Base-by-base conservation (phyloP, 2,329 filamentous ascomycete genomes). In the Cytospora mali region DNA sequence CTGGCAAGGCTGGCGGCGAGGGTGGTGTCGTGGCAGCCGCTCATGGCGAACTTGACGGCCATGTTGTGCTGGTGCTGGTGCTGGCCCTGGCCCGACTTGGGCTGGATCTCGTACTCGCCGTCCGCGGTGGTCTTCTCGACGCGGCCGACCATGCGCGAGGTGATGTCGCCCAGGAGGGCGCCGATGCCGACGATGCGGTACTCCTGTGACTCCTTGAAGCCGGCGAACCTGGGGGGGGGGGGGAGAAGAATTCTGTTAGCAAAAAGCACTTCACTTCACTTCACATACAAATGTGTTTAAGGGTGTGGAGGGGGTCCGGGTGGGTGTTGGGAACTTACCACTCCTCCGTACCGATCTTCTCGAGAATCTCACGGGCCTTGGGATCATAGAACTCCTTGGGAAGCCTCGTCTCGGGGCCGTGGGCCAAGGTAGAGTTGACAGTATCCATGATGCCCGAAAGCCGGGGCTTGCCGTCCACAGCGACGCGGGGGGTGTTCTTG, bases 361-460 rank as follows among this genome's bases (percentile, higher is more conserved):
- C 80, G 62, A 95, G 85, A 65, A 93, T 89, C 4, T 81, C 80
- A 55, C 86, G 82, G 4, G 84, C 86, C 71, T 88, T 89, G 21
- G 82, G 73, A 71, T 97, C 92, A 75, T 98, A 98, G 75, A 99
- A 98, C 66, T 93, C 90, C 11, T 82, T 80, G 0, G 95, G 95
- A 3, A 98, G 82, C 52, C 83, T 87, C 0, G 93, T 97, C 13
- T 84, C 84, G 0, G 90, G 85, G 0, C 91, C 92, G 73, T 98
- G 95, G 2, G 93, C 94, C 14, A 90, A 81, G 0, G 92, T 96
- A 7, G 92, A 87, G 73, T 97, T 98, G 71, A 98, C 84, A 0
- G 92, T 95, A 76, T 99, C 95, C 90, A 96, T 92, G 70, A 99
- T 89, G 58, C 95, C 95, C 6, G 88, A 93, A 14, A 98, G 81